Percentiles rank a stretch among this genome's conserved stretches.
phyloP scores from a whole-genome alignment of 805 yeast genomes.

The Yamadazyma endophytica region DNA sequence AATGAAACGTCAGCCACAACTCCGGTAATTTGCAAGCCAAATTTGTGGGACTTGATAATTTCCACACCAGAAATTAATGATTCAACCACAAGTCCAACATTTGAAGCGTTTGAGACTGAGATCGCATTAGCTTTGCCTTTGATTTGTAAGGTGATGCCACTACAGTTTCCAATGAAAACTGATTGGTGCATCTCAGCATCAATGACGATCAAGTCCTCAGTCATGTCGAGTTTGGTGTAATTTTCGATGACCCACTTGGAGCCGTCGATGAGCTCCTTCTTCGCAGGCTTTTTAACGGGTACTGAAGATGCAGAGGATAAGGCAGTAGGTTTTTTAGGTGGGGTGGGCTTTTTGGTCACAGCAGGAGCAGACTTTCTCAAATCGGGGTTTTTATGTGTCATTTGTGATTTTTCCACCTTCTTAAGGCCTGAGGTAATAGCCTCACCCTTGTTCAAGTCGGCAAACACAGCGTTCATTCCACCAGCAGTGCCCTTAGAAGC shows the following conservation, averaged over 20 bases:
- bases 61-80: conserved; percentile 85
- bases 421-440: conserved; percentile 78
- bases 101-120: conserved; percentile 67
- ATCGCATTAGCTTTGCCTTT: conserved; percentile 91
- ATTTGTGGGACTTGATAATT: conserved; percentile 71
- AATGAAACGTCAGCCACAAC: conserved; percentile 76
- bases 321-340: conserved; percentile 78
- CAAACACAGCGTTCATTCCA: conserved; percentile 86
- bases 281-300: conserved; percentile 32
- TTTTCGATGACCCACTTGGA: conserved; percentile 85
- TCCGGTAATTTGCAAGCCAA: conserved; percentile 85
- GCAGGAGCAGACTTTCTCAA: conserved; percentile 54
- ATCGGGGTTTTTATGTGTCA: conserved; percentile 90
- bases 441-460: conserved; percentile 85
- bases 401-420: conserved; percentile 88
- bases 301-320: conserved; percentile 44
- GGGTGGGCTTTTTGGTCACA: conserved; percentile 57
- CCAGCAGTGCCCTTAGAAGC: conserved; percentile 24
- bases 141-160: conserved; percentile 68
- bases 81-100: conserved; percentile 77
- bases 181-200: conserved; percentile 86
- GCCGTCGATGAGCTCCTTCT: conserved; percentile 73
- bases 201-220: conserved; percentile 57
- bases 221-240: conserved; percentile 48
- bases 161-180: conserved; percentile 81